Conservation (phyloP, 1,284 basidiomycete genomes). For the Rhodotorula sp. region DNA sequence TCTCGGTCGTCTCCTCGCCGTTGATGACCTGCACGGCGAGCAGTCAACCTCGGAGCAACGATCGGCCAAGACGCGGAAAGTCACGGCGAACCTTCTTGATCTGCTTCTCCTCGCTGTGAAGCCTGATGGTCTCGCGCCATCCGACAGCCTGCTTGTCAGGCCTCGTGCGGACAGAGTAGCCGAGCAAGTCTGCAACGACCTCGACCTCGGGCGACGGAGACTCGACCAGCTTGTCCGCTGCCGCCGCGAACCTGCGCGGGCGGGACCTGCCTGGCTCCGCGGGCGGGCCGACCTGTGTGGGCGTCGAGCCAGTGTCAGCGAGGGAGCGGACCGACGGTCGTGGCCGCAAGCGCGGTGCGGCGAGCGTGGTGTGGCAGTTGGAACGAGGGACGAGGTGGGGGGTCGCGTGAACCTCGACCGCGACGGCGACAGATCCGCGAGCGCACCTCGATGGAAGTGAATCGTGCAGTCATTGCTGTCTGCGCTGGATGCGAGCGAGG, state of each 20-base stretch:
- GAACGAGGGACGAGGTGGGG: not conserved
- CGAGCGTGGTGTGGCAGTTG: too few species aligned
- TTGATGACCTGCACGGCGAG: conserved; percentile 39
- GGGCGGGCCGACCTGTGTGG: conserved; percentile 24
- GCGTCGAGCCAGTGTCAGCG: not conserved
- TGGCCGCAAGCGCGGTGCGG: not conserved
- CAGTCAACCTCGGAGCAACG: not conserved
- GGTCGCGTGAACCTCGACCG: not conserved
- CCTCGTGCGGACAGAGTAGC: not conserved
- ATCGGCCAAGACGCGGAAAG: not conserved
- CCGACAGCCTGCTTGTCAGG: conserved; percentile 63
- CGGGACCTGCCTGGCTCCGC: conserved; percentile 15
- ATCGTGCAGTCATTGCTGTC: not conserved
- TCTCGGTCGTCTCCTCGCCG: conserved; percentile 79
- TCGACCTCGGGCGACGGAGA: conserved; percentile 17
- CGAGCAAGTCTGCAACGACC: conserved; percentile 34
- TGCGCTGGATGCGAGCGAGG: not conserved
- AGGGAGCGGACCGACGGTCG: not conserved
- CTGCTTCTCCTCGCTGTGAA: conserved; percentile 85
- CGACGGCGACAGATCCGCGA: not conserved
- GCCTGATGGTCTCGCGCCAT: conserved; percentile 69
- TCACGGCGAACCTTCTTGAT: conserved; percentile 62
- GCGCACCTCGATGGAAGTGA: conserved; percentile 9
- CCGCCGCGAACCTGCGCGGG: conserved; percentile 16
- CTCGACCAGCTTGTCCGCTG: conserved; percentile 2